Conservation (phyloP, 2,329 filamentous ascomycete species). For the Capronia coronata region DNA sequence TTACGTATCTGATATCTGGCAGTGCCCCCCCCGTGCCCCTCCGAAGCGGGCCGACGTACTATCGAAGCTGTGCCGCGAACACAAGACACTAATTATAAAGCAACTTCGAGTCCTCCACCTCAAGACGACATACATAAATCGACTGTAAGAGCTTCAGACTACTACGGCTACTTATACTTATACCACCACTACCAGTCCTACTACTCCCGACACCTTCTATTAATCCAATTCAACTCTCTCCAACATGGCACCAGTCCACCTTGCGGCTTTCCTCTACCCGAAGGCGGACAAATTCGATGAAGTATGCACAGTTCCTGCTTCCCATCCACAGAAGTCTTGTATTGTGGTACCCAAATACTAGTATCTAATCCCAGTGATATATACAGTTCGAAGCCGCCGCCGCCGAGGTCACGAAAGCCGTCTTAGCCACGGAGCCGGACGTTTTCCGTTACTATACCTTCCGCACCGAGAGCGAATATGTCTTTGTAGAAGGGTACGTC, state of each 20-base stretch:
- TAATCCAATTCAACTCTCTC: not conserved
- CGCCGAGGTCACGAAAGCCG: not conserved
- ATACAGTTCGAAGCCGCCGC: not conserved
- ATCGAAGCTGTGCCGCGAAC: no score
- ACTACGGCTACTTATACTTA: no score
- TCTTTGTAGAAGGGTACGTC: not conserved
- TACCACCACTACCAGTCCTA: no score
- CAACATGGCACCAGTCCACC: not conserved
- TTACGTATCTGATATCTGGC: no score
- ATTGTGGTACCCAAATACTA: no score
- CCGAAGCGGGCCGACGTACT: no score
- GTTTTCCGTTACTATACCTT: not conserved
- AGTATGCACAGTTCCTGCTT: not conserved
- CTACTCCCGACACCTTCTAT: not conserved
- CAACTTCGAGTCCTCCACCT: no score
- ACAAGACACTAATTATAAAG: no score
- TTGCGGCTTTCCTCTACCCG: not conserved
- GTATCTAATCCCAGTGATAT: no score
- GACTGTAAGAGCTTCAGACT: no score
- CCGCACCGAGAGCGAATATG: not conserved
- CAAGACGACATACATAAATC: no score
- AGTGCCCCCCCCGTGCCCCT: no score
- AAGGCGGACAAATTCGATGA: not conserved
- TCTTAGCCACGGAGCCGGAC: not conserved
- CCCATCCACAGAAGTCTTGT: not conserved